These are phyloP conservation scores for Collariella sp. DNA, from an alignment of 495 filamentous ascomycete genomes.

Conservation along the genomic window DNA sequence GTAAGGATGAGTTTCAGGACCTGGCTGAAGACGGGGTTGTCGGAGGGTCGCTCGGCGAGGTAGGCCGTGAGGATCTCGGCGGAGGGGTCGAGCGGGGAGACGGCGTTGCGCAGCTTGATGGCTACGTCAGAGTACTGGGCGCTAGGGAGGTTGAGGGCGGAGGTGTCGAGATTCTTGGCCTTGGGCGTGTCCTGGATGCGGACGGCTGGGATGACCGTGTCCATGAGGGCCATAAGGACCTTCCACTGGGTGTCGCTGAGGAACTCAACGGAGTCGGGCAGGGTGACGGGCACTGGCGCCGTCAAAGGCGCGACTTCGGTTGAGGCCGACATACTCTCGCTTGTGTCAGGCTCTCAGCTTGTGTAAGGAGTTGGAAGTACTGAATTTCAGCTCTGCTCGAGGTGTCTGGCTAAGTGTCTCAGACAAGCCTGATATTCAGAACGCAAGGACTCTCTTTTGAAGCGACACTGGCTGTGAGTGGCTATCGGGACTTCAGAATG, in stretches of 20 bases:
- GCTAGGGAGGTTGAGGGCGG: conserved; percentile 6
- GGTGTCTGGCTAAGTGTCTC: no score
- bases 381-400: no score
- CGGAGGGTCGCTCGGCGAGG: conserved; percentile 24
- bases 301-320: conserved; percentile 1
- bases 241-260: conserved; percentile 11
- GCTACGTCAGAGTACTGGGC: conserved; percentile 7
- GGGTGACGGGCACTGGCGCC: conserved; percentile 4
- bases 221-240: conserved; percentile 18
- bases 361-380: no score
- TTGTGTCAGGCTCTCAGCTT: no score
- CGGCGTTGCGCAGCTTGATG: conserved; percentile 4
- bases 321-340: background rate
- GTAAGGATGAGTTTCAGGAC: conserved; percentile 21
- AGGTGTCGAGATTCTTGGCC: background rate
- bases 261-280: conserved; percentile 3
- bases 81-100: conserved; percentile 2
- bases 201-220: conserved; percentile 13
- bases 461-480: no score
- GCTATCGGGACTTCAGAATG: no score
- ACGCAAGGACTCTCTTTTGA: no score
- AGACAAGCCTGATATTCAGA: no score
- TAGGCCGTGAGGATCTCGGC: conserved; percentile 29
- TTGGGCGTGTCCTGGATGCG: background rate
- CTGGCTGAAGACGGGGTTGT: conserved; percentile 21